Evolutionary conservation across 129 eudicot genomes (phyloP).

Genomic region (Deinandra increscens): DNA sequence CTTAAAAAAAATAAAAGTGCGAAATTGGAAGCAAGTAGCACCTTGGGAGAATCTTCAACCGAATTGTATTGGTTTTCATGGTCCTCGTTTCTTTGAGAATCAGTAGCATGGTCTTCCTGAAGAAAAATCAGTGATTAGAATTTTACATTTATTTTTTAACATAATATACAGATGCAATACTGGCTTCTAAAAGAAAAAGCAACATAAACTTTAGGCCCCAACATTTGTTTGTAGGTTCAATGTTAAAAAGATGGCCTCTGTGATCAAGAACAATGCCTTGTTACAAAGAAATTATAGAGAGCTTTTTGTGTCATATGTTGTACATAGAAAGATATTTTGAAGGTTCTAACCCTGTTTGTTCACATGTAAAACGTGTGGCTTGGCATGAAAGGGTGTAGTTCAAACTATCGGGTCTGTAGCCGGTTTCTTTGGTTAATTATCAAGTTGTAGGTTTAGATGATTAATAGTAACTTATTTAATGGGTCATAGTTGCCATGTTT

Average conservation of each 20-base stretch:
- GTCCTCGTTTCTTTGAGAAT: constrained; percentile 44
- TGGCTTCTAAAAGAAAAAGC: background rate
- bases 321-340: background rate
- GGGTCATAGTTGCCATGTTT: no score
- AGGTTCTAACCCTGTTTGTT: no score
- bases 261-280: background rate
- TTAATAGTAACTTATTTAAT: no score
- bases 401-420: no score
- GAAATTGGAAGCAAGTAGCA: constrained; percentile 1
- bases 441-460: no score
- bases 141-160: background rate
- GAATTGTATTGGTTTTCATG: constrained; percentile 41
- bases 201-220: background rate
- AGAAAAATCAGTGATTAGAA: constrained; percentile 15
- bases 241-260: background rate
- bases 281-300: background rate
- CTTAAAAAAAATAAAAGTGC: background rate
- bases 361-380: no score
- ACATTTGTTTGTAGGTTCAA: background rate
- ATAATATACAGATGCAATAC: background rate
- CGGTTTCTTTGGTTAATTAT: no score
- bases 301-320: background rate
- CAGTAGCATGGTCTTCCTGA: constrained; percentile 50
- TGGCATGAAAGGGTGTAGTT: no score
- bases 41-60: constrained; percentile 49